phyloP scores from a whole-genome alignment of 2,329 filamentous ascomycete genomes.

The Claviceps cyperi region DNA sequence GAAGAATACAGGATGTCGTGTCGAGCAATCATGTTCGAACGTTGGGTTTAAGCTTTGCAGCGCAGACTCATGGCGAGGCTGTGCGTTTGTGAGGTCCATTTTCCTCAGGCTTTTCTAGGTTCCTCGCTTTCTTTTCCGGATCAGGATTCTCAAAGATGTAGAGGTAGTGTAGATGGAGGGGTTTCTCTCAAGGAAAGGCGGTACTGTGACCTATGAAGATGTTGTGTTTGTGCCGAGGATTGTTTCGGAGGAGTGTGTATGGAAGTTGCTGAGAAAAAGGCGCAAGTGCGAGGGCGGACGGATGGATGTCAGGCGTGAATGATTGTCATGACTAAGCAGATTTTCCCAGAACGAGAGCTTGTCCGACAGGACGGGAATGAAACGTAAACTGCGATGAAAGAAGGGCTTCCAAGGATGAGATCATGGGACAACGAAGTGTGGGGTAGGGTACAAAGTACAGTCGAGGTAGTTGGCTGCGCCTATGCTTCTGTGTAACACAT shows the following conservation, averaged over 20 bases:
- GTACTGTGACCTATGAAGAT: too few species aligned
- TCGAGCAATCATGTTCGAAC: constrained; percentile 37
- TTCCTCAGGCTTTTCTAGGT: neutral
- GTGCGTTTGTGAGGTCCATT: neutral
- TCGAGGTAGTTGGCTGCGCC: too few species aligned
- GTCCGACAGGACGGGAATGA: too few species aligned
- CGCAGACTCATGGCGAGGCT: neutral
- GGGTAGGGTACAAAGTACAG: too few species aligned
- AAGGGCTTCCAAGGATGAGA: too few species aligned
- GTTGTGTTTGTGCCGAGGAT: too few species aligned
- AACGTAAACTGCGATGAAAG: too few species aligned
- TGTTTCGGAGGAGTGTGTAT: too few species aligned
- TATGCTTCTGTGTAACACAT: neutral
- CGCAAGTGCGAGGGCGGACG: neutral
- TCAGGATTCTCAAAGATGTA: too few species aligned
- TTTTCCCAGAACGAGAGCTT: neutral
- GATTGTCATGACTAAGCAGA: neutral
- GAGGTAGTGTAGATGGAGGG: too few species aligned
- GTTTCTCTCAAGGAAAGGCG: too few species aligned
- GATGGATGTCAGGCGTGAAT: neutral
- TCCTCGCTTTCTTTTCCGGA: neutral
- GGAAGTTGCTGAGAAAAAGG: neutral
- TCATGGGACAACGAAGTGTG: too few species aligned
- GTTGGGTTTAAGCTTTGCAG: constrained; percentile 6
- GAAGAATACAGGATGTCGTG: constrained; percentile 64